Conservation (phyloP, 1,139 yeast genomes). For the Zhuliangozyma parablackwelliae region DNA sequence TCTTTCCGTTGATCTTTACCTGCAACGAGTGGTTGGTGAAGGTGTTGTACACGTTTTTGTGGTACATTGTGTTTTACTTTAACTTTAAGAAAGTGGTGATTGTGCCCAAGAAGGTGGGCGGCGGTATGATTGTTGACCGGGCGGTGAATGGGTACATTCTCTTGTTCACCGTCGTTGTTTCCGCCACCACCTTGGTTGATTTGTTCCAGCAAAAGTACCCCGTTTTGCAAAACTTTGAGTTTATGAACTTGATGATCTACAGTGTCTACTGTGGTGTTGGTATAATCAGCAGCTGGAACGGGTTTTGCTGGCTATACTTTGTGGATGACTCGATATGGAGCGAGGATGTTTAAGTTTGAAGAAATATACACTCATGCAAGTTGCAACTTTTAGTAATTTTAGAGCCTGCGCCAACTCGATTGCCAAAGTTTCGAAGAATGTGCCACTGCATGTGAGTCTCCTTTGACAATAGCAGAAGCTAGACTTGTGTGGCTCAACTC, state of each 20-base stretch:
- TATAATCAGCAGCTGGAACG: slow-evolving; percentile 81
- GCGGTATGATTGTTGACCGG: slow-evolving; percentile 62
- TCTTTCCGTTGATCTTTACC: slow-evolving; percentile 84
- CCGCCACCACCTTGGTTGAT: slow-evolving; percentile 51
- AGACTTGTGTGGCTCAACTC: no score
- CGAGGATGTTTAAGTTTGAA: slow-evolving; percentile 8
- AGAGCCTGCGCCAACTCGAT: not conserved
- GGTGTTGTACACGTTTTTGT: slow-evolving; percentile 71
- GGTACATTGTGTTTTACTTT: slow-evolving; percentile 76
- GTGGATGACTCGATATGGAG: slow-evolving; percentile 67
- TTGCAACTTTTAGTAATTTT: not conserved
- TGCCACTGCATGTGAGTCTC: no score
- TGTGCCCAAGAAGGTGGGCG: slow-evolving; percentile 49
- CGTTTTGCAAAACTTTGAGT: slow-evolving; percentile 55
- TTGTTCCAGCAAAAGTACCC: slow-evolving; percentile 50
- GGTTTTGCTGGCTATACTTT: slow-evolving; percentile 83
- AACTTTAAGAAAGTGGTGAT: slow-evolving; percentile 65
- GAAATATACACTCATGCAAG: no score
- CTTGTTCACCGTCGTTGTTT: slow-evolving; percentile 63
- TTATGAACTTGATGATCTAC: slow-evolving; percentile 72
- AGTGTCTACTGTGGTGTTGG: slow-evolving; percentile 89
- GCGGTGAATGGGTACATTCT: slow-evolving; percentile 62
- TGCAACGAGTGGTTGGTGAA: slow-evolving; percentile 77
- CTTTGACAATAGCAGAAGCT: no score
- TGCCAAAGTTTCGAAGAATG: no score